Conservation (phyloP, 2,329 filamentous ascomycete species). For the Neopestalotiopsis sp. region DNA sequence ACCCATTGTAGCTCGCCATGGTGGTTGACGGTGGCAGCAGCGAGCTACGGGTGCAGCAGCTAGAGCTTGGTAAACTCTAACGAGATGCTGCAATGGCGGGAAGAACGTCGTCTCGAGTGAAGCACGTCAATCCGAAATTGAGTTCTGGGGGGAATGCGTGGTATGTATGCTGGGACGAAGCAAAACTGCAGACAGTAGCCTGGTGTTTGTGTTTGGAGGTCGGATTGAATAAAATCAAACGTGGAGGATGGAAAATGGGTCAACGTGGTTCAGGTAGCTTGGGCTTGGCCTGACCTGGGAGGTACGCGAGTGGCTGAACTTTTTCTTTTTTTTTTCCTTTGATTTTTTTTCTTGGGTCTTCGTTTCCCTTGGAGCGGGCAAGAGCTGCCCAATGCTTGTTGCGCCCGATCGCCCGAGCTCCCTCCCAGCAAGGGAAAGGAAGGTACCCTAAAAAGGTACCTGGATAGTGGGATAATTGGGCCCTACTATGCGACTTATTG, state of each 20-base stretch:
- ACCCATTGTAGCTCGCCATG: constrained; percentile 41
- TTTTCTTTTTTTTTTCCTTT: constrained; percentile 7
- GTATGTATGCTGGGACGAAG: neutral
- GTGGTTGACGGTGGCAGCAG: constrained; percentile 21
- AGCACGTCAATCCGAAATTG: constrained; percentile 6
- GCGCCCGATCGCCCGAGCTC: neutral
- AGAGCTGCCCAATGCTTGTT: constrained; percentile 18
- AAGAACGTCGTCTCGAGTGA: constrained; percentile 3
- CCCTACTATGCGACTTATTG: neutral
- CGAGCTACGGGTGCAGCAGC: constrained; percentile 18
- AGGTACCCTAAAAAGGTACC: neutral
- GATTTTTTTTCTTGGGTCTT: neutral
- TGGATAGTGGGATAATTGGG: neutral
- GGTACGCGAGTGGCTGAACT: constrained; percentile 16
- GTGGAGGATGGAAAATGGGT: constrained; percentile 19
- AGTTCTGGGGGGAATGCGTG: neutral
- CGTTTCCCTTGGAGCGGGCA: neutral
- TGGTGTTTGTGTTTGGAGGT: neutral
- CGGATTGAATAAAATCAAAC: constrained; percentile 19
- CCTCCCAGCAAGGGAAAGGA: neutral
- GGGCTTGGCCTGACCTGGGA: neutral
- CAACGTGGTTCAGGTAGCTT: neutral
- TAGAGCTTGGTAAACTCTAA: constrained; percentile 7
- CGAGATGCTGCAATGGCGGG: neutral
- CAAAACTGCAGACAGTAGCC: neutral